Evolutionary conservation across 306 rosid species (phyloP).

Genomic region (Cucumis hystrix): DNA sequence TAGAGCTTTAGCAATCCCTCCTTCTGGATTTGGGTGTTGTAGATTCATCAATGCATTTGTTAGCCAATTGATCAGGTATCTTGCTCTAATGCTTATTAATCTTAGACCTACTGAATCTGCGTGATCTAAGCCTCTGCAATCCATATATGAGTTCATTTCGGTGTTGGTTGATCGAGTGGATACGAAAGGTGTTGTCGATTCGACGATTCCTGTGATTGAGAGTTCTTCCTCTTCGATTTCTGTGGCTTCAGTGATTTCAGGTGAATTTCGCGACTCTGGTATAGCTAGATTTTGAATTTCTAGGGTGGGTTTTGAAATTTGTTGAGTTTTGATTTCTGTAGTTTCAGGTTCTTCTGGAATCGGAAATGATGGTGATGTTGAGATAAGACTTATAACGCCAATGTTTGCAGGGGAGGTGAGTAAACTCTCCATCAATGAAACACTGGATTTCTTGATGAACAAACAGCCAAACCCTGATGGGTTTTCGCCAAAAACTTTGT

Average conservation of each 20-base stretch:
- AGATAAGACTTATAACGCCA: constrained; percentile 54
- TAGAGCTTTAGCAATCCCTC: constrained; percentile 16
- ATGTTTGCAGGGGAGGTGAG: constrained; percentile 19
- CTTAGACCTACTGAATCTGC: constrained; percentile 63
- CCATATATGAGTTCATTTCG: background rate
- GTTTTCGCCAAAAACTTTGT: constrained; percentile 55
- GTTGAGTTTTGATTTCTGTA: background rate
- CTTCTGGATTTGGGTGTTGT: constrained; percentile 47
- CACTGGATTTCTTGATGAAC: constrained; percentile 58
- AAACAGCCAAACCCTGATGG: constrained; percentile 83
- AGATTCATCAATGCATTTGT: constrained; percentile 63
- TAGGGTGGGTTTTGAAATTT: constrained; percentile 1
- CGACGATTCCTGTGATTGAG: constrained; percentile 22
- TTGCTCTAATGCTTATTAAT: constrained; percentile 34
- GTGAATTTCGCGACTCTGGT: background rate
- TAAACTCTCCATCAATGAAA: constrained; percentile 29
- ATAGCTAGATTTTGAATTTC: background rate
- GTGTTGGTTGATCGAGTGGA: constrained; percentile 11
- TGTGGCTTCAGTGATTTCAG: background rate
- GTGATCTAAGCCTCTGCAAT: constrained; percentile 60
- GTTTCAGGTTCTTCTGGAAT: constrained; percentile 3
- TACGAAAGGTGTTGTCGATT: constrained; percentile 6
- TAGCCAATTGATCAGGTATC: constrained; percentile 59
- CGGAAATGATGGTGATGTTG: constrained; percentile 16
- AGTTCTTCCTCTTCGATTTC: constrained; percentile 4